These are phyloP conservation scores for Trichoderma reesei DNA, from an alignment of 495 filamentous ascomycete genomes.

Conservation along the genomic window DNA sequence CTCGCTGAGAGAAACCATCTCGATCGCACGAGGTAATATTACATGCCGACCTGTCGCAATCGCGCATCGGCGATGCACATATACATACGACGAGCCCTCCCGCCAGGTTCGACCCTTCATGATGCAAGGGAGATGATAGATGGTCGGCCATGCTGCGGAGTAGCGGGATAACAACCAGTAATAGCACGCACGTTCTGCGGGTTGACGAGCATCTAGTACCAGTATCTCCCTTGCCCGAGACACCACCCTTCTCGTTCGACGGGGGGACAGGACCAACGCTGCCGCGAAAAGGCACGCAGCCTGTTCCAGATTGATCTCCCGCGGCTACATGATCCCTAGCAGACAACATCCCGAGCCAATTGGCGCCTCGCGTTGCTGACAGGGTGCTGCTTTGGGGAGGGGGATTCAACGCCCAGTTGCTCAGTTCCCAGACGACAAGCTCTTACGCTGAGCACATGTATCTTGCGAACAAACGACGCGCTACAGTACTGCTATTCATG, in stretches of 20 bases:
- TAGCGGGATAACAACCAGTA: background rate
- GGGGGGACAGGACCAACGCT: background rate
- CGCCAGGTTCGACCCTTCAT: background rate
- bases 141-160: background rate
- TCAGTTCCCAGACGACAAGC: background rate
- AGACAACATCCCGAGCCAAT: background rate
- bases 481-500: no score
- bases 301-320: constrained; percentile 9
- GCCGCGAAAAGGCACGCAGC: constrained; percentile 1
- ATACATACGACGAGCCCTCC: no score
- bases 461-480: background rate
- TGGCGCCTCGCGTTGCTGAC: background rate
- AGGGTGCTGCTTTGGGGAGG: background rate
- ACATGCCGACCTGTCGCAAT: no score
- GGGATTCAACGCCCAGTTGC: background rate
- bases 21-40: no score
- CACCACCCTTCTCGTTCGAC: background rate
- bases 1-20: no score
- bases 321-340: constrained; percentile 5
- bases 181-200: background rate
- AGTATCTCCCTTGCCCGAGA: background rate
- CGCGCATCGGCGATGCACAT: no score
- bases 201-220: background rate
- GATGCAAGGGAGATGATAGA: background rate
- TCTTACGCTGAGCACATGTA: background rate